Percentiles rank a stretch among this genome's conserved stretches.
These are phyloP conservation scores for Anthoceros angustus DNA, from an alignment of 225 moss, liverwort and hornwort genomes.

Conservation along the genomic window DNA sequence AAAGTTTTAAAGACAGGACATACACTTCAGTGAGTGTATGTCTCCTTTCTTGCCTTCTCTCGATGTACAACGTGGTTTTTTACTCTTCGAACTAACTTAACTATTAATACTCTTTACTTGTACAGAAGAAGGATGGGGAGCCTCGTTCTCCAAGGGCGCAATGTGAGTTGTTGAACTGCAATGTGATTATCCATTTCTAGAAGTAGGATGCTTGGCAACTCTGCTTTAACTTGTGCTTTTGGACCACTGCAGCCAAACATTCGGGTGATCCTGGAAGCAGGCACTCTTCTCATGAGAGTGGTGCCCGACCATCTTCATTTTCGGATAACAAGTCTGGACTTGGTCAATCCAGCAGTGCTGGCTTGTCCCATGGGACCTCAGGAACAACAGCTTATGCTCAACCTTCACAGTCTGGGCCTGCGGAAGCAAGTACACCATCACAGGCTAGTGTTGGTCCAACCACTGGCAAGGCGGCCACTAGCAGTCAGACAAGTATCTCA, in stretches of 20 bases:
- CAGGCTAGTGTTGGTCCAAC: background rate
- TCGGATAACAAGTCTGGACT: conserved; percentile 22
- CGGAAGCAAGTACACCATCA: background rate
- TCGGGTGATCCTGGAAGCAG: conserved; percentile 23
- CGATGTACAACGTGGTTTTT: background rate
- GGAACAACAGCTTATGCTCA: conserved; percentile 7
- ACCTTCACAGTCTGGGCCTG: background rate
- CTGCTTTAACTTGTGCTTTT: background rate
- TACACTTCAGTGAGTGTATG: background rate
- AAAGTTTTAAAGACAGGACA: conserved; percentile 48
- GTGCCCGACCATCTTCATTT: conserved; percentile 15
- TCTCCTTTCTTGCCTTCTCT: conserved; percentile 3
- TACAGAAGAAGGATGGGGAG: conserved; percentile 61
- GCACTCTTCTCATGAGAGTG: conserved; percentile 25
- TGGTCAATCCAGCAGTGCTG: conserved; percentile 9
- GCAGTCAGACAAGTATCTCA: background rate
- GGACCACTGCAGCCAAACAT: conserved; percentile 20
- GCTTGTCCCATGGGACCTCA: conserved; percentile 4
- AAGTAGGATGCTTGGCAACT: background rate
- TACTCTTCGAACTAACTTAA: background rate
- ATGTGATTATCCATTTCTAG: background rate
- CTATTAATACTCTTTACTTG: background rate
- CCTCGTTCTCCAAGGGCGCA: conserved; percentile 45
- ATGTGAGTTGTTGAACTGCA: conserved; percentile 22
- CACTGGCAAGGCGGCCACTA: background rate